Evolutionary conservation across 768 basidiomycete species (phyloP).

Genomic region (Scleroderma bovista): DNA sequence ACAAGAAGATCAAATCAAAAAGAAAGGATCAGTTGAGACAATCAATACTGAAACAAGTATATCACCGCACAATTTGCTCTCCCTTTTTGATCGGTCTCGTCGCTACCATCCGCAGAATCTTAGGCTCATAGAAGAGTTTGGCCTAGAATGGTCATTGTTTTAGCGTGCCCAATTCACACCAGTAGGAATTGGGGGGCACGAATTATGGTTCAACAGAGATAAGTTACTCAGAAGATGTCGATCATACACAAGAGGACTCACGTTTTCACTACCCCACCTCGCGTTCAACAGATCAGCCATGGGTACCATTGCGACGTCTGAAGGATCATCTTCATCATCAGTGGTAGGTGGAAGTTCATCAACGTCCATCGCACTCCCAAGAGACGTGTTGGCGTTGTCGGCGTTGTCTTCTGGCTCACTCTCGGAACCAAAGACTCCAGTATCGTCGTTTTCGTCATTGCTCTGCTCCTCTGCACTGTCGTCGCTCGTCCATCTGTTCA

Average conservation of each 20-base stretch:
- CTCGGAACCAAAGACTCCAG: conserved; percentile 10
- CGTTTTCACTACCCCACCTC: conserved; percentile 78
- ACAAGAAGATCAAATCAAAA: background rate
- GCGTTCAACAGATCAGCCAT: conserved; percentile 97
- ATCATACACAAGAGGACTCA: conserved; percentile 28
- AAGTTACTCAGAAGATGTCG: background rate
- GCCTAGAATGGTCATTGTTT: too few relatives aligned
- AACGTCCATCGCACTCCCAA: conserved; percentile 27
- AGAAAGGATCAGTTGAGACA: background rate
- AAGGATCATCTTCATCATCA: conserved; percentile 40
- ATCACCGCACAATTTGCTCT: conserved; percentile 74
- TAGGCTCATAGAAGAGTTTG: conserved; percentile 75
- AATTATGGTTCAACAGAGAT: background rate
- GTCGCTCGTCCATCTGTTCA: conserved; percentile 51
- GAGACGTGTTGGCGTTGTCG: conserved; percentile 18
- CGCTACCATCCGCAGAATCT: conserved; percentile 69
- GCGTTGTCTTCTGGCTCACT: conserved; percentile 32
- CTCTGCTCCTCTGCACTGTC: conserved; percentile 24
- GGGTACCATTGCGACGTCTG: conserved; percentile 86
- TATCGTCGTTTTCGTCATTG: conserved; percentile 20
- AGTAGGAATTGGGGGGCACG: too few relatives aligned
- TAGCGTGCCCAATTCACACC: too few relatives aligned
- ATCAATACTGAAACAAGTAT: background rate
- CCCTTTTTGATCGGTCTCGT: conserved; percentile 70
- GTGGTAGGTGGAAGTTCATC: conserved; percentile 17